A percentile compares a stretch with the other conserved stretches of the same genome.
Evolutionary conservation across 179 eudicot species (phyloP).

Genomic region (Corrigiola litoralis): DNA sequence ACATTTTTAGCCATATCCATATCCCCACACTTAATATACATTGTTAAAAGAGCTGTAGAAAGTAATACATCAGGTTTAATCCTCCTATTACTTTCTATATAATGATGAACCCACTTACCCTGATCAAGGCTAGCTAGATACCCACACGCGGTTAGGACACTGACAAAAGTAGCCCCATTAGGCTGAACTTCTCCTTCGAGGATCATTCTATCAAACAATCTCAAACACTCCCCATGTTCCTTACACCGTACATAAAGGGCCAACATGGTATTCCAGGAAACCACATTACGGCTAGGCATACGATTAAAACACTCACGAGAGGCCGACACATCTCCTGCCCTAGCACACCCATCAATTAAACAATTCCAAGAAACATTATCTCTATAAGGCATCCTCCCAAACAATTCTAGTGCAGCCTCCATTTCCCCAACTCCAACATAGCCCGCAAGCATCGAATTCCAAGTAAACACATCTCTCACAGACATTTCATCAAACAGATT

Average conservation of each 20-base stretch:
- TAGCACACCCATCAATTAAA: conserved; percentile 51
- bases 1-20: conserved; percentile 48
- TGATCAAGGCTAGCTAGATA: conserved; percentile 36
- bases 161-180: conserved; percentile 49
- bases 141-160: conserved; percentile 57
- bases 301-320: conserved; percentile 43
- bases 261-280: conserved; percentile 54
- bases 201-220: conserved; percentile 48
- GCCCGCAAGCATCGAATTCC: conserved; percentile 56
- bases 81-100: conserved; percentile 26
- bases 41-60: conserved; percentile 50
- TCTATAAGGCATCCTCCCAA: conserved; percentile 38
- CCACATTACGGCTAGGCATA: conserved; percentile 46
- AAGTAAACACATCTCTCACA: conserved; percentile 48
- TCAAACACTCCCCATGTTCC: conserved; percentile 40
- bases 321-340: conserved; percentile 32
- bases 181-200: conserved; percentile 29
- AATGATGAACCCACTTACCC: conserved; percentile 49
- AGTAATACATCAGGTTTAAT: conserved; percentile 47
- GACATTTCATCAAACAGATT: conserved; percentile 48
- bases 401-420: conserved; percentile 36
- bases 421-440: conserved; percentile 39
- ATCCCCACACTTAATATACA: conserved; percentile 66
- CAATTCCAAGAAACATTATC: conserved; percentile 57
- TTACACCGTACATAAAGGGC: conserved; percentile 47